These are phyloP conservation scores for Eragrostis nindensis DNA, from an alignment of 176 grass and related monocot species.

Conservation along the genomic window DNA sequence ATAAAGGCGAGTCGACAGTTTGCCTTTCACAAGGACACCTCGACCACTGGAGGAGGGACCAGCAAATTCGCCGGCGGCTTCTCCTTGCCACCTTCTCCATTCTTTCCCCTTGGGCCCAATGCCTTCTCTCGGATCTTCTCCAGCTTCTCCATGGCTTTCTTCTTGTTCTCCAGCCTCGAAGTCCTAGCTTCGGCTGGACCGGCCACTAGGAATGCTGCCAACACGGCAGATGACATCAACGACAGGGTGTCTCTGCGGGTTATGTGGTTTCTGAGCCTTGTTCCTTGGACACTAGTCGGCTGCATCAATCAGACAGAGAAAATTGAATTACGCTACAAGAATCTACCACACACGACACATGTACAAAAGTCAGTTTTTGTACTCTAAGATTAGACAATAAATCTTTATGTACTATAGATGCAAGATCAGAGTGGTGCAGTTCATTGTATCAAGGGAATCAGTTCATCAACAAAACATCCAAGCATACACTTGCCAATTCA, in stretches of 20 bases:
- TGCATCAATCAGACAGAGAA: conserved; percentile 20
- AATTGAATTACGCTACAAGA: neutral
- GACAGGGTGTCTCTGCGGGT: conserved; percentile 63
- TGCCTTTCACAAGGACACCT: conserved; percentile 30
- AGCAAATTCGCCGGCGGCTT: conserved; percentile 39
- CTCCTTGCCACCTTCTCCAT: conserved; percentile 6
- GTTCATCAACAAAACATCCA: neutral
- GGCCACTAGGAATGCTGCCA: conserved; percentile 40
- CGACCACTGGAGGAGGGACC: conserved; percentile 41
- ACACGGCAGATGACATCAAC: conserved; percentile 46
- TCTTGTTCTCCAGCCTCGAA: conserved; percentile 63
- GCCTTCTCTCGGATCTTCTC: conserved; percentile 70
- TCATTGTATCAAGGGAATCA: neutral
- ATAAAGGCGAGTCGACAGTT: neutral
- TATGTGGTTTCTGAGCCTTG: conserved; percentile 31
- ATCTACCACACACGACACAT: neutral
- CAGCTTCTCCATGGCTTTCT: conserved; percentile 75
- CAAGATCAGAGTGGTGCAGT: neutral
- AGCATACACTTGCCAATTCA: neutral
- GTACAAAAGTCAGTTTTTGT: neutral
- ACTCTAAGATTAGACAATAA: neutral
- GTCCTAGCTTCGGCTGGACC: conserved; percentile 47
- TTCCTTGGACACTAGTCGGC: conserved; percentile 17
- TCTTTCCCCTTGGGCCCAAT: conserved; percentile 36
- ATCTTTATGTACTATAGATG: neutral